Conservation (phyloP, 306 rosid genomes). For the Quercus aquifolioides region DNA sequence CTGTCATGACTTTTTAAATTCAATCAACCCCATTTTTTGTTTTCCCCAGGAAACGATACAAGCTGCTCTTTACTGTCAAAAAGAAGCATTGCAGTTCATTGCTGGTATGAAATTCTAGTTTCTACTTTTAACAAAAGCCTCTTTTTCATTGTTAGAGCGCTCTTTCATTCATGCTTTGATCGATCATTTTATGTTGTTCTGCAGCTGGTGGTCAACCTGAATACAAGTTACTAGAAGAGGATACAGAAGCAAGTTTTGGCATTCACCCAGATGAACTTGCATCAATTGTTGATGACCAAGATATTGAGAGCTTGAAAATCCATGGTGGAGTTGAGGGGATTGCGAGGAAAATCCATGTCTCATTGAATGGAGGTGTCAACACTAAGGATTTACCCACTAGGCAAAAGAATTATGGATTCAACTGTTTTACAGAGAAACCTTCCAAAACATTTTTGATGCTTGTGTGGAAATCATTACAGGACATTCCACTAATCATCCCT, state of each 20-base stretch:
- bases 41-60: slow-evolving; percentile 75
- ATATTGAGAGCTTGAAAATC: slow-evolving; percentile 35
- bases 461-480: slow-evolving; percentile 89
- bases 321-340: slow-evolving; percentile 64
- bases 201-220: slow-evolving; percentile 65
- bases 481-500: slow-evolving; percentile 74
- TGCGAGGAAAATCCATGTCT: slow-evolving; percentile 49
- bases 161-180: slow-evolving; percentile 16
- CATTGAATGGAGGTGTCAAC: slow-evolving; percentile 53
- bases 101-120: slow-evolving; percentile 58
- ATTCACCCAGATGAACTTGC: slow-evolving; percentile 93
- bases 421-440: slow-evolving; percentile 75
- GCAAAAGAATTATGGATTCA: slow-evolving; percentile 71
- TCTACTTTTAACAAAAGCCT: slow-evolving; percentile 1
- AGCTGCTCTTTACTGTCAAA: slow-evolving; percentile 76
- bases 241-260: slow-evolving; percentile 61
- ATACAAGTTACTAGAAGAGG: slow-evolving; percentile 57
- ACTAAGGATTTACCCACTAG: slow-evolving; percentile 44
- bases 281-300: slow-evolving; percentile 59
- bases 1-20: slow-evolving; percentile 2
- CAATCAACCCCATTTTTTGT: slow-evolving; percentile 19
- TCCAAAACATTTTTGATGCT: slow-evolving; percentile 56
- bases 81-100: slow-evolving; percentile 85
- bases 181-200: slow-evolving; percentile 25
- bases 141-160: slow-evolving; percentile 8